phyloP scores from a whole-genome alignment of 2,329 filamentous ascomycete species.

The Ustilaginoidea virens region DNA sequence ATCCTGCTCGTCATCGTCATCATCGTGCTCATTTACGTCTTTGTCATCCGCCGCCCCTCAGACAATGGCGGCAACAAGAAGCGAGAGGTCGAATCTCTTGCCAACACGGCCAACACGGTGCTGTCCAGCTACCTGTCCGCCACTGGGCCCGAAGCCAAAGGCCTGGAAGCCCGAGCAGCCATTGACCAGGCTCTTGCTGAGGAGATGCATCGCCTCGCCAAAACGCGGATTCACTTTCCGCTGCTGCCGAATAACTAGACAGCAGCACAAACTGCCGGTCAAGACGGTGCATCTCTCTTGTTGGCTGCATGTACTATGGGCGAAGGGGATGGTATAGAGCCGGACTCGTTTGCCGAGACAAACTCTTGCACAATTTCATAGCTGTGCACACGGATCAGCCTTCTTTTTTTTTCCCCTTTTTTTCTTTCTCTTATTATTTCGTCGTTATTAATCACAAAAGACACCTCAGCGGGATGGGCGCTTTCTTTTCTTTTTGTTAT shows the following conservation, averaged over 20 bases:
- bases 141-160: neutral
- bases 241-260: slow-evolving; percentile 8
- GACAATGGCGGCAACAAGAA: slow-evolving; percentile 14
- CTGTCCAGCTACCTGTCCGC: slow-evolving; percentile 1
- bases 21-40: slow-evolving; percentile 33
- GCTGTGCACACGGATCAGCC: slow-evolving; percentile 3
- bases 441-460: no score
- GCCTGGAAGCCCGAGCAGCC: slow-evolving; percentile 2
- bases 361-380: neutral
- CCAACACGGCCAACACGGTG: neutral
- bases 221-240: slow-evolving; percentile 11
- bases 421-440: no score
- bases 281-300: no score
- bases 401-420: slow-evolving; percentile 1
- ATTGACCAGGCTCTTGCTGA: slow-evolving; percentile 4
- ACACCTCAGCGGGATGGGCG: slow-evolving; percentile 3
- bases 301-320: no score
- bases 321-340: no score
- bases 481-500: no score
- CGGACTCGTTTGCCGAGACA: neutral
- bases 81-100: slow-evolving; percentile 13
- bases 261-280: no score
- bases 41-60: slow-evolving; percentile 19
- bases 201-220: slow-evolving; percentile 7
- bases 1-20: slow-evolving; percentile 38